Evolutionary conservation across 805 yeast genomes (phyloP).

Genomic region (Tetrapisispora nanseiensis): DNA sequence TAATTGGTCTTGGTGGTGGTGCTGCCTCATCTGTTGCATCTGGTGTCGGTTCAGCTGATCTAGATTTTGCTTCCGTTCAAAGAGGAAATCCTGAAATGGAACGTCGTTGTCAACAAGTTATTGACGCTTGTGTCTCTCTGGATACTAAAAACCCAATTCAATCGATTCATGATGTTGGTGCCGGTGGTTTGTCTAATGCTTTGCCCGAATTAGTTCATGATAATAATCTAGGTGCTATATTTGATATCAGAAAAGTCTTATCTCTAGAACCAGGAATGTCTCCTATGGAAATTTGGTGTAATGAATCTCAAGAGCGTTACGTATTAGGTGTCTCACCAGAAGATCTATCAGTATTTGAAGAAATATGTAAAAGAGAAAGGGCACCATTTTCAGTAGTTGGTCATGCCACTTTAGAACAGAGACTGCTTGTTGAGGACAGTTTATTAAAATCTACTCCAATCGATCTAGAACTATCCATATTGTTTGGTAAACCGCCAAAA

Average conservation of each 20-base stretch:
- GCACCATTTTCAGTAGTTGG: conserved; percentile 96
- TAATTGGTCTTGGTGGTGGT: conserved; percentile 98
- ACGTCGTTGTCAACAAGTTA: conserved; percentile 97
- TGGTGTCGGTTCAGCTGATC: conserved; percentile 90
- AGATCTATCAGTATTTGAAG: conserved; percentile 60
- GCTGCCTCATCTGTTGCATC: conserved; percentile 97
- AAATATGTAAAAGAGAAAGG: conserved; percentile 87
- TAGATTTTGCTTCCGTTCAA: conserved; percentile 98
- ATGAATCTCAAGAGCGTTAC: conserved; percentile 97
- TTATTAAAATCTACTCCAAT: conserved; percentile 77
- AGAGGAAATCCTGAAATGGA: conserved; percentile 99
- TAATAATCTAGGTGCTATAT: conserved; percentile 87
- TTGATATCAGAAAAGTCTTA: conserved; percentile 83
- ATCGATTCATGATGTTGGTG: conserved; percentile 97
- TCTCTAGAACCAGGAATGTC: conserved; percentile 96
- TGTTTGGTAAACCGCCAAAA: conserved; percentile 96
- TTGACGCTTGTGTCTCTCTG: conserved; percentile 82
- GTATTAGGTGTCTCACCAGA: conserved; percentile 84
- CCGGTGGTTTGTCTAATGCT: conserved; percentile 97
- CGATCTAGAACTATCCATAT: conserved; percentile 87
- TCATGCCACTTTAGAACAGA: conserved; percentile 77
- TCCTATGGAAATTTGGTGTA: conserved; percentile 99
- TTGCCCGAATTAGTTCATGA: conserved; percentile 96
- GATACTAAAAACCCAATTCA: conserved; percentile 76
- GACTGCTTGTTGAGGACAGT: conserved; percentile 71